Conservation (phyloP, 129 eudicot genomes). For the Logfia minima region DNA sequence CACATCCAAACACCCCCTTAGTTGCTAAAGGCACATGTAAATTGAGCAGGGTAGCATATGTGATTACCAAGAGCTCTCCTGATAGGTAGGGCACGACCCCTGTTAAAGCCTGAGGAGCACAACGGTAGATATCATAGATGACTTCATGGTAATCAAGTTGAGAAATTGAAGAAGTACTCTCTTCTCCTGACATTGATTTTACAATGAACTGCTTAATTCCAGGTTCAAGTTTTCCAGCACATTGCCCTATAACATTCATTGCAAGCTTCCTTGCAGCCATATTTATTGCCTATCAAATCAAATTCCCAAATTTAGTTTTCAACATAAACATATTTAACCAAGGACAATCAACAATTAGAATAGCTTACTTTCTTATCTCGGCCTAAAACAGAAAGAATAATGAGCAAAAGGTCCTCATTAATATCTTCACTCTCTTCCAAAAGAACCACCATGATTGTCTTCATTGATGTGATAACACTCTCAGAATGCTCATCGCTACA, state of each 20-base stretch:
- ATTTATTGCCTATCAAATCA: constrained; percentile 48
- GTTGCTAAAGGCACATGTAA: neutral
- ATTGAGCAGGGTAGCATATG: neutral
- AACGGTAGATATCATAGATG: constrained; percentile 70
- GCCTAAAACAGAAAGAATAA: constrained; percentile 69
- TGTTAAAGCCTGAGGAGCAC: constrained; percentile 81
- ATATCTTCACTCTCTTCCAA: constrained; percentile 97
- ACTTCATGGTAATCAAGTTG: constrained; percentile 79
- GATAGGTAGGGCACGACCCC: constrained; percentile 85
- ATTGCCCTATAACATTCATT: constrained; percentile 73
- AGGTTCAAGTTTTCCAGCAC: constrained; percentile 88
- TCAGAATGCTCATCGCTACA: constrained; percentile 91
- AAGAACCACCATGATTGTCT: constrained; percentile 85
- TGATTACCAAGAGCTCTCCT: constrained; percentile 90
- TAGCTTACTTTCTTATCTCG: constrained; percentile 62
- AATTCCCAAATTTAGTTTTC: constrained; percentile 18
- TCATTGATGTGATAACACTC: constrained; percentile 73
- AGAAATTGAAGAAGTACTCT: constrained; percentile 40
- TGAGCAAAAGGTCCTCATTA: constrained; percentile 62
- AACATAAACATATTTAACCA: neutral
- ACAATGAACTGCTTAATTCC: constrained; percentile 75
- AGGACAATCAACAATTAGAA: neutral
- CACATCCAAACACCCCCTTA: neutral
- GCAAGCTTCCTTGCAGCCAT: constrained; percentile 87
- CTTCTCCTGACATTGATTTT: constrained; percentile 91